Percentiles rank a stretch among this genome's conserved stretches.
Conservation (phyloP, 139 green algal genomes). For the Chlorella vulgaris region DNA sequence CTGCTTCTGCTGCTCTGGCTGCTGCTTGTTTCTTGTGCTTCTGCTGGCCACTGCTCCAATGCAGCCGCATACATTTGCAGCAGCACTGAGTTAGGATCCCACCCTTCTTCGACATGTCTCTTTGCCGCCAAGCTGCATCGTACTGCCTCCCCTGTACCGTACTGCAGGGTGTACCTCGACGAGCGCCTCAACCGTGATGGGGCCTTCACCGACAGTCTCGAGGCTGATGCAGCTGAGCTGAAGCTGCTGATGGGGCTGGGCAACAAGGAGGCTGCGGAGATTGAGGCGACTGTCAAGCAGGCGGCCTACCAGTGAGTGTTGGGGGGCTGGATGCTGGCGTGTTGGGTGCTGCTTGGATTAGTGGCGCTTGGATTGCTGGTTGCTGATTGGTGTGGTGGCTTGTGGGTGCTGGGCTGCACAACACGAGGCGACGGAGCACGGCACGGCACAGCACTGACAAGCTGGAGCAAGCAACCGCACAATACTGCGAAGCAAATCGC, state of each 20-base stretch:
- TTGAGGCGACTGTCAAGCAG: slow-evolving; percentile 54
- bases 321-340: neutral
- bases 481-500: no score
- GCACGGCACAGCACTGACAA: no score
- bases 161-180: slow-evolving; percentile 68
- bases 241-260: slow-evolving; percentile 77
- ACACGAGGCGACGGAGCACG: no score
- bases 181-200: slow-evolving; percentile 53
- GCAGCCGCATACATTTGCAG: no score
- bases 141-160: no score
- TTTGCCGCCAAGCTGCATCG: no score
- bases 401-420: no score
- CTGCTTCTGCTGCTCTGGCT: no score
- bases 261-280: slow-evolving; percentile 71
- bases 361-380: neutral
- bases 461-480: no score
- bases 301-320: slow-evolving; percentile 31
- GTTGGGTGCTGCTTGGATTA: neutral
- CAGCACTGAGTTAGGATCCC: neutral
- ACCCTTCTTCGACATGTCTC: slow-evolving; percentile 7
- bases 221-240: slow-evolving; percentile 68
- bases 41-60: no score
- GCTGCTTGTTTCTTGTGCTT: no score
- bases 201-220: slow-evolving; percentile 61
- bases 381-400: neutral